A percentile compares a stretch with the other conserved stretches of the same genome.
These are phyloP conservation scores for Pythium dissimile DNA, from an alignment of 352 stramenopile genomes.

Conservation along the genomic window DNA sequence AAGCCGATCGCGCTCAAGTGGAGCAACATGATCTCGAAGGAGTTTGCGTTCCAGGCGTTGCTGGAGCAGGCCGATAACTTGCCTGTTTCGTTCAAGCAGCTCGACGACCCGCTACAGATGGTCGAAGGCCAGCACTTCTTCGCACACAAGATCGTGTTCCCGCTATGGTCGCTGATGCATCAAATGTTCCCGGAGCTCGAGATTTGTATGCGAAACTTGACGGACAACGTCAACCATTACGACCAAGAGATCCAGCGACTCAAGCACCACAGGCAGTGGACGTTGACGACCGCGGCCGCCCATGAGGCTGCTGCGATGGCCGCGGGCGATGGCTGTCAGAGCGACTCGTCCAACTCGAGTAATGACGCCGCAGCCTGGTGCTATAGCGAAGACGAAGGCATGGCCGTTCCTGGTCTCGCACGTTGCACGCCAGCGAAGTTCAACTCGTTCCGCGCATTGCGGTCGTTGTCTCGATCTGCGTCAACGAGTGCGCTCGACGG, in stretches of 20 bases:
- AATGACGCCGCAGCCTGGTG: conserved; percentile 7
- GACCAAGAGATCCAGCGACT: conserved; percentile 72
- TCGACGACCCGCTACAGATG: conserved; percentile 83
- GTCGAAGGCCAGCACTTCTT: conserved; percentile 86
- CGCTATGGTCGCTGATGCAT: conserved; percentile 73
- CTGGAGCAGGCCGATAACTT: conserved; percentile 80
- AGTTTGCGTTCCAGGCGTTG: conserved; percentile 85
- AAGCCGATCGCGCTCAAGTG: conserved; percentile 88
- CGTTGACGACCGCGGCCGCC: conserved; percentile 1
- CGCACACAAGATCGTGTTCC: conserved; percentile 76
- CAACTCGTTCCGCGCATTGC: conserved; percentile 69
- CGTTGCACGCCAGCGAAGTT: conserved; percentile 80
- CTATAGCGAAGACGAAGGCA: conserved; percentile 53
- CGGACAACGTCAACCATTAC: conserved; percentile 78
- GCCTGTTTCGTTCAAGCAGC: conserved; percentile 73
- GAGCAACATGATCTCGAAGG: conserved; percentile 89
- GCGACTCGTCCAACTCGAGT: conserved; percentile 7
- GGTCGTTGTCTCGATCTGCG: conserved; percentile 12
- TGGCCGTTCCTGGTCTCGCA: conserved; percentile 68
- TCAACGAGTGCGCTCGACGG: conserved; percentile 14
- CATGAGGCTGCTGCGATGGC: conserved; percentile 1
- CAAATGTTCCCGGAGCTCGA: conserved; percentile 74
- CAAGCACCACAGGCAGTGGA: conserved; percentile 28
- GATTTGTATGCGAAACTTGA: conserved; percentile 61
- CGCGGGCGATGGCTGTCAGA: conserved; percentile 2